These are phyloP conservation scores for Solanum commersonii DNA, from an alignment of 257 asterid genomes.

Conservation along the genomic window DNA sequence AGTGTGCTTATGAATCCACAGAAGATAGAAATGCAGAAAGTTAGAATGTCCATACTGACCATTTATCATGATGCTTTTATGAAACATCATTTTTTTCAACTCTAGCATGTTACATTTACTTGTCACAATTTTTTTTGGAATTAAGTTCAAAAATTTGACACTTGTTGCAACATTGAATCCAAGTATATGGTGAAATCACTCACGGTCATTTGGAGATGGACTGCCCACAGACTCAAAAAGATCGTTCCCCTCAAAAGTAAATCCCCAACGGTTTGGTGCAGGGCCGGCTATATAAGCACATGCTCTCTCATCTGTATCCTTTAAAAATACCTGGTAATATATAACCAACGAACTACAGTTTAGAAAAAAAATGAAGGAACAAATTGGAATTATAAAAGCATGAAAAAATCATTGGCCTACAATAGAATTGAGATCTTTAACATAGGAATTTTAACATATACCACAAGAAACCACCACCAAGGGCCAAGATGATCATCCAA, in stretches of 20 bases:
- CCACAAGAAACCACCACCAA: neutral
- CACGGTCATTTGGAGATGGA: slow-evolving; percentile 36
- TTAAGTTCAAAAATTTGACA: neutral
- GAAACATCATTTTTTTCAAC: neutral
- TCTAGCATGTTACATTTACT: neutral
- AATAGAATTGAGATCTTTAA: neutral
- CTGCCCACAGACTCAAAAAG: slow-evolving; percentile 47
- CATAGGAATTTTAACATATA: neutral
- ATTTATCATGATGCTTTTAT: neutral
- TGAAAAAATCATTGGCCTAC: neutral
- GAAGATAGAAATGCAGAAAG: neutral
- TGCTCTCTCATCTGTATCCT: slow-evolving; percentile 99
- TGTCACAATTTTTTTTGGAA: neutral
- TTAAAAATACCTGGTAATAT: slow-evolving; percentile 67
- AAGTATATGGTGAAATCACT: slow-evolving; percentile 17
- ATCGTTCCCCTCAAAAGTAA: slow-evolving; percentile 69
- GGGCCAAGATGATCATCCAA: neutral
- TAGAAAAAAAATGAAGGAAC: neutral
- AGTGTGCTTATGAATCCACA: neutral
- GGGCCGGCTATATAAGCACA: slow-evolving; percentile 99
- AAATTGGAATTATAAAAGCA: neutral
- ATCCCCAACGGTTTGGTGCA: slow-evolving; percentile 99
- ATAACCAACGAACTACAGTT: slow-evolving; percentile 9
- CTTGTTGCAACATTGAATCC: neutral
- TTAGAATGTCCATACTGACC: neutral